These are phyloP conservation scores for Pelargonium fulgidum DNA, from an alignment of 441 rosid genomes.

Conservation along the genomic window DNA sequence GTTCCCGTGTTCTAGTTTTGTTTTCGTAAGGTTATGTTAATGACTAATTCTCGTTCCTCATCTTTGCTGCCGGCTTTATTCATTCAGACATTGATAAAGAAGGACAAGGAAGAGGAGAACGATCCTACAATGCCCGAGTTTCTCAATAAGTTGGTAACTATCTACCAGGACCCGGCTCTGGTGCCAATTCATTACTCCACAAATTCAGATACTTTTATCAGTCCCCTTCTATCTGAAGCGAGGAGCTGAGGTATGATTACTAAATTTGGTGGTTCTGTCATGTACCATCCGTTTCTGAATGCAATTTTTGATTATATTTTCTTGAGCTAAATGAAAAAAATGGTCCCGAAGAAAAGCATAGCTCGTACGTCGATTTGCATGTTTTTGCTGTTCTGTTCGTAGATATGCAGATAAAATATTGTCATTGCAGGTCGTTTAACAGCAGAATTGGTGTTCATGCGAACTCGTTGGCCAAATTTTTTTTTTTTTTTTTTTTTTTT, in stretches of 20 bases:
- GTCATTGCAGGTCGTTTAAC: too few species aligned
- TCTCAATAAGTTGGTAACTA: slow-evolving; percentile 43
- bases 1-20: too few species aligned
- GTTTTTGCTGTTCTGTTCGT: too few species aligned
- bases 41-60: background rate
- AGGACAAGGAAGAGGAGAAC: slow-evolving; percentile 56
- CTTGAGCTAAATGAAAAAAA: background rate
- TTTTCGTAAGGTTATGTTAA: too few species aligned
- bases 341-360: too few species aligned
- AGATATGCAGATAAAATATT: too few species aligned
- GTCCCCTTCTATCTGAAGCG: slow-evolving; percentile 55
- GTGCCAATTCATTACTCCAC: slow-evolving; percentile 49
- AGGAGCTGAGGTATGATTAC: slow-evolving; percentile 23
- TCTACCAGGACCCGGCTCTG: slow-evolving; percentile 76
- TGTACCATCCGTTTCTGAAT: background rate
- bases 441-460: too few species aligned
- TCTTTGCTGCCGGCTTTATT: background rate
- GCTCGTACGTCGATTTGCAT: too few species aligned
- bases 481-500: too few species aligned
- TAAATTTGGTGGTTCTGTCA: background rate
- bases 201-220: slow-evolving; percentile 42
- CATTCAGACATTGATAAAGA: slow-evolving; percentile 60
- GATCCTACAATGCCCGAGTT: slow-evolving; percentile 54
- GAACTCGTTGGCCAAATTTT: too few species aligned
- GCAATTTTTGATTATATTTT: background rate